Conservation (phyloP, 2,329 filamentous ascomycete species). For the Fusarium annulatum region DNA sequence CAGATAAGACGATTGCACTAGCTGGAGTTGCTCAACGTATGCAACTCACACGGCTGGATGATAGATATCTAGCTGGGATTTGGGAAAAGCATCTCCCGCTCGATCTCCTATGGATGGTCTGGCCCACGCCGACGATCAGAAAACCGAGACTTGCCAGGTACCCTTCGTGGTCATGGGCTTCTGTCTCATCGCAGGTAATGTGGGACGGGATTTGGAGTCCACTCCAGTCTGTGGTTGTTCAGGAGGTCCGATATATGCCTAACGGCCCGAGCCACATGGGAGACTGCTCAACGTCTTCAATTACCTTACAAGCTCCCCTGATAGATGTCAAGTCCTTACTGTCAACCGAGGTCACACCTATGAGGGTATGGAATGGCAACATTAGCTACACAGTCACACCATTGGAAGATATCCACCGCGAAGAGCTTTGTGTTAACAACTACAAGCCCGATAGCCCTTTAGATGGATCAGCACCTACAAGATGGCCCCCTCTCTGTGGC, state of each 20-base stretch:
- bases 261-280: not conserved
- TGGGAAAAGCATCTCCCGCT: not conserved
- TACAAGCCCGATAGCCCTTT: not conserved
- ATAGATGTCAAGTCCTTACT: not conserved
- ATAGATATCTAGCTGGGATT: not conserved
- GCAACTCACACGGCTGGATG: not conserved
- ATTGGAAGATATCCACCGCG: not conserved
- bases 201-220: not conserved
- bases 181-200: accelerated
- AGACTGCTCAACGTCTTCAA: not conserved
- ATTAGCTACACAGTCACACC: accelerated
- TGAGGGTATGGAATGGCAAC: not conserved
- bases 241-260: accelerated
- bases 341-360: not conserved
- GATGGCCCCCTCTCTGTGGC: accelerated
- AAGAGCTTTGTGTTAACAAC: not conserved
- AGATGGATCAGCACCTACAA: accelerated
- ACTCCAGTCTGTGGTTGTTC: not conserved
- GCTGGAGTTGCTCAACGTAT: not conserved
- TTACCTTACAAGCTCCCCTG: accelerated
- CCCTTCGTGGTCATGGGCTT: not conserved
- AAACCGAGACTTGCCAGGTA: not conserved
- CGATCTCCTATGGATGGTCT: not conserved
- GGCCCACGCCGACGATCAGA: not conserved
- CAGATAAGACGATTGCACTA: not conserved